Evolutionary conservation across 1,284 basidiomycete species (phyloP), one percentile per base, ranked within the genome.

Genomic region (Cryptococcus sp.): DNA sequence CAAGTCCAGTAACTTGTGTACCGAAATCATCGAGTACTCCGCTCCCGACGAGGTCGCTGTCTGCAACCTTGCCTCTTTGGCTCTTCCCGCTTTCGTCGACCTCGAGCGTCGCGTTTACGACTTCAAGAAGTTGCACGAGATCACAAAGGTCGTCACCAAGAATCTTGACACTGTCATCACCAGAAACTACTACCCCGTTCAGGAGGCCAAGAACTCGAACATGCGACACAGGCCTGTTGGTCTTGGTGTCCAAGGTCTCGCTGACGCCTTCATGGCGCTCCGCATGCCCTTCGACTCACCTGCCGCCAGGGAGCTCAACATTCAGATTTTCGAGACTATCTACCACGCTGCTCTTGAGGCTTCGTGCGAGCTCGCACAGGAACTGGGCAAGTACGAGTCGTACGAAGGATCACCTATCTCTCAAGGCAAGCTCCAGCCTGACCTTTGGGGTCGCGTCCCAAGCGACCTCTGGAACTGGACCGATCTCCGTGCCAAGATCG

Each of bases 1-100:
- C 88, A 99, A 98, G 83, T 96, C 92, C 5, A 98, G 95, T 60
- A 99, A 99, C 80, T 83, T 99, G 47, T 99, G 96, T 83, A 98
- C 95, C 13, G 96, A 99, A 80, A 99, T 99, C 77, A 91, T 99
- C 78, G 93, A 99, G 81, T 99, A 98, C 82, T 95, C 92, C 53
- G 86, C 95, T 13, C 94, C 95, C 0, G 96, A 99, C 60, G 96
- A 99, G 81, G 94, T 91, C 42, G 96, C 96, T 50, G 96, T 99
- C 47, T 99, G 96, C 85, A 99, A 99, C 81, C 86, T 99, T 57
- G 96, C 96, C 15, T 99, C 96, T 10, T 86, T 99, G 64, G 94
- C 96, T 5, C 87, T 99, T 7, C 96, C 96, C 13, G 86, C 88
- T 19, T 94, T 88, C 80, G 87, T 95, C 77, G 81, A 83, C 60